A percentile compares a stretch with the other conserved stretches of the same genome.
Conservation (phyloP, 2,329 filamentous ascomycete species). For the Colletotrichum musae region DNA sequence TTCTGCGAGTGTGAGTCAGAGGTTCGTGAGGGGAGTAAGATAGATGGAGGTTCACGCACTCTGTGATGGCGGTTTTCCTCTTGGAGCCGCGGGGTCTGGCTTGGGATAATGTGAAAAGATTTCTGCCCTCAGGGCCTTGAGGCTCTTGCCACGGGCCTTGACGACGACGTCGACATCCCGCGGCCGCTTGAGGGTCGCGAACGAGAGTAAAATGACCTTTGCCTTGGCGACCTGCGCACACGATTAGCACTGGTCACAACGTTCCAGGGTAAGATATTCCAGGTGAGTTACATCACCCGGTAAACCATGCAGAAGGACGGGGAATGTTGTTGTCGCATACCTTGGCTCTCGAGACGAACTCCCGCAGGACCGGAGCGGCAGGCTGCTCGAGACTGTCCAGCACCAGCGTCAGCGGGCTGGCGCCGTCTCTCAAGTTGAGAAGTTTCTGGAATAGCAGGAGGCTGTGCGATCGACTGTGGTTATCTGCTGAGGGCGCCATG, state of each 20-base stretch:
- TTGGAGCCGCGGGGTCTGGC: conserved; percentile 53
- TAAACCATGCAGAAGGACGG: neutral
- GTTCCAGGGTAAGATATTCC: neutral
- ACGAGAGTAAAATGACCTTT: conserved; percentile 83
- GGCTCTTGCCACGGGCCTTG: conserved; percentile 71
- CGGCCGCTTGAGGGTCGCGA: conserved; percentile 78
- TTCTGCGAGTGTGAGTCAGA: conserved; percentile 60
- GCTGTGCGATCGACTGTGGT: conserved; percentile 86
- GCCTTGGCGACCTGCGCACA: conserved; percentile 70
- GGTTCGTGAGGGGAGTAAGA: no score
- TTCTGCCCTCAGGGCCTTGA: conserved; percentile 71
- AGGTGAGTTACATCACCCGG: neutral
- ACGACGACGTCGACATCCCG: conserved; percentile 78
- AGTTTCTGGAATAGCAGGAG: conserved; percentile 87
- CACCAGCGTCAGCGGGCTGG: conserved; percentile 88
- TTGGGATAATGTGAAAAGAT: conserved; percentile 67
- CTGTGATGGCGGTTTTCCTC: conserved; percentile 52
- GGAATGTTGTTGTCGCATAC: conserved; percentile 56
- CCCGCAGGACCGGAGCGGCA: conserved; percentile 76
- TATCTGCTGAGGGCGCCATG: conserved; percentile 71
- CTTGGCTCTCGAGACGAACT: conserved; percentile 83
- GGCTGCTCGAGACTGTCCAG: conserved; percentile 90
- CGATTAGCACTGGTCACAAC: neutral
- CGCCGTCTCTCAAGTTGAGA: conserved; percentile 81
- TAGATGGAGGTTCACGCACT: conserved; percentile 59